phyloP scores from a whole-genome alignment of 768 basidiomycete genomes.

The Cystofilobasidium bisporidii region DNA sequence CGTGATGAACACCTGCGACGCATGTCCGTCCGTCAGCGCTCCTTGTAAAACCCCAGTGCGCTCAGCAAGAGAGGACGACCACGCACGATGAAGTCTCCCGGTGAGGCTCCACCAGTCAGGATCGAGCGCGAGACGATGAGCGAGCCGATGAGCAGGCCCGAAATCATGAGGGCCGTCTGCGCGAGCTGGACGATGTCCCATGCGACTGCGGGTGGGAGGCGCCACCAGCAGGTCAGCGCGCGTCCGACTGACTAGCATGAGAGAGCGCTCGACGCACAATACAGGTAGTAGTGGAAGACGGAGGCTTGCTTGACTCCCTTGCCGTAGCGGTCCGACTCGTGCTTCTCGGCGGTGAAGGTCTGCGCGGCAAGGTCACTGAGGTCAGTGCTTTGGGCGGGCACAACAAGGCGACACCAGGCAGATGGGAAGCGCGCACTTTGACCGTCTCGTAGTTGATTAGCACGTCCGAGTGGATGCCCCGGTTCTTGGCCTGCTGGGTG shows the following conservation, averaged over 20 bases:
- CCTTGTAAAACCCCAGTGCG: no score
- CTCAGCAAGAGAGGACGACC: background rate
- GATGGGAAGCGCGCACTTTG: no score
- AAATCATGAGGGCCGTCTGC: constrained; percentile 29
- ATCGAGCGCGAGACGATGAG: constrained; percentile 67
- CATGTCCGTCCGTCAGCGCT: no score
- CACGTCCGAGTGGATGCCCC: constrained; percentile 72
- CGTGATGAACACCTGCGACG: constrained; percentile 12
- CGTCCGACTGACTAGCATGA: background rate
- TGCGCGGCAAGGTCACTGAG: no score
- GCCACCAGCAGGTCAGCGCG: background rate
- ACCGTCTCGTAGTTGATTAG: constrained; percentile 51
- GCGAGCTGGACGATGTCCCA: constrained; percentile 2
- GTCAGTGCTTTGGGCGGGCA: no score
- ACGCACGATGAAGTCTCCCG: constrained; percentile 54
- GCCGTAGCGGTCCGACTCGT: constrained; percentile 62
- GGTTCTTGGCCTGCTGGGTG: constrained; percentile 68
- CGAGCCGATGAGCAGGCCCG: constrained; percentile 71
- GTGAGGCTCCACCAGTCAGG: constrained; percentile 46
- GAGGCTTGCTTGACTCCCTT: constrained; percentile 48
- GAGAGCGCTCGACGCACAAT: background rate
- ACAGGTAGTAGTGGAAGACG: background rate
- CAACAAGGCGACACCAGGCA: no score
- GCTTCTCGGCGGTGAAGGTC: constrained; percentile 79
- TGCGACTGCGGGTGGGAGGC: background rate